phyloP scores from a whole-genome alignment of 1,284 basidiomycete species.

The Cutaneotrichosporon cutaneum region DNA sequence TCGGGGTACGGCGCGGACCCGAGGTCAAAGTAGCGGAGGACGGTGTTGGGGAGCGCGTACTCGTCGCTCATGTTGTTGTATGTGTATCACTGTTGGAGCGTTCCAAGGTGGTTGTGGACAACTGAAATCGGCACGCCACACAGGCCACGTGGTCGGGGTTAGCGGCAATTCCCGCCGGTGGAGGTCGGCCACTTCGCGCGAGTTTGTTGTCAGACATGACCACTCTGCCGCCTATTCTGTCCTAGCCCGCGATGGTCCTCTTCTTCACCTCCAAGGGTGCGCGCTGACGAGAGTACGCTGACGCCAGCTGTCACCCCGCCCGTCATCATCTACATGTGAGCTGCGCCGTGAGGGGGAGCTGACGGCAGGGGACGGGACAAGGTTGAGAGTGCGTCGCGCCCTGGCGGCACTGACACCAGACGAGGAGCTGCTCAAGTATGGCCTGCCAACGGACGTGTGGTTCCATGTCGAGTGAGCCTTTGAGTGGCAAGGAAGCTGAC shows the following conservation, averaged over 20 bases:
- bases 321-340: constrained; percentile 72
- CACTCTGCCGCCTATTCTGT: no score
- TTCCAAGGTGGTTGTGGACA: neutral
- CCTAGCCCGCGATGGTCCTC: constrained; percentile 59
- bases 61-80: constrained; percentile 26
- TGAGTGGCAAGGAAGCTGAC: neutral
- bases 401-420: constrained; percentile 57
- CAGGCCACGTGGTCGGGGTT: constrained; percentile 1
- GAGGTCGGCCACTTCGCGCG: neutral
- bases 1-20: constrained; percentile 34
- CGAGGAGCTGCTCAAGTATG: constrained; percentile 90
- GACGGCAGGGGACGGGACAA: constrained; percentile 78
- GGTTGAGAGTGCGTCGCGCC: constrained; percentile 72
- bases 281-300: constrained; percentile 15
- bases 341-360: constrained; percentile 3
- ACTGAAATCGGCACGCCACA: neutral
- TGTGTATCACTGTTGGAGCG: neutral
- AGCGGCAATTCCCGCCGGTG: neutral
- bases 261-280: constrained; percentile 59
- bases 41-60: constrained; percentile 33
- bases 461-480: constrained; percentile 58
- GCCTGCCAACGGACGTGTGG: constrained; percentile 62
- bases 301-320: constrained; percentile 60
- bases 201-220: neutral
- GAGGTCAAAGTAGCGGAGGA: constrained; percentile 45